A percentile compares a stretch with the other conserved stretches of the same genome.
Conservation (phyloP, 169 alveolate genomes). For the Cystoisospora suis region DNA sequence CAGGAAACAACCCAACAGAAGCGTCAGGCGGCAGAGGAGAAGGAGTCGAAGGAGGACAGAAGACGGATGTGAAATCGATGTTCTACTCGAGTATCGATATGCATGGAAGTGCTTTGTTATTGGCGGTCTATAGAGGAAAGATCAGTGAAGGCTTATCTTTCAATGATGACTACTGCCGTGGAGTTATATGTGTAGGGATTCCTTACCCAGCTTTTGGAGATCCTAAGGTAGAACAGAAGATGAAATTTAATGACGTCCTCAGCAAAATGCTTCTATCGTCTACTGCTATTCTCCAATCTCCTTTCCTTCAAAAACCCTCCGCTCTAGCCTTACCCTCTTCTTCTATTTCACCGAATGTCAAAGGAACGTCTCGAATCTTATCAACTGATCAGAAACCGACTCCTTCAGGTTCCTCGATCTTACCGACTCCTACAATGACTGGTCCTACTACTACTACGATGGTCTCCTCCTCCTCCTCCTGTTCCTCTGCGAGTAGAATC, state of each 20-base stretch:
- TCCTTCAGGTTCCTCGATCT: too few relatives aligned
- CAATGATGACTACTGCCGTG: conserved; percentile 90
- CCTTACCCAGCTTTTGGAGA: conserved; percentile 92
- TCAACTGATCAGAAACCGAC: too few relatives aligned
- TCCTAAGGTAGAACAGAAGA: conserved; percentile 65
- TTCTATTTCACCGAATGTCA: too few relatives aligned
- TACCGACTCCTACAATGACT: too few relatives aligned
- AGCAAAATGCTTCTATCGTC: too few relatives aligned
- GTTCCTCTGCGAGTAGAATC: not conserved
- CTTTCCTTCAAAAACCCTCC: too few relatives aligned
- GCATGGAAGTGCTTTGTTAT: conserved; percentile 85
- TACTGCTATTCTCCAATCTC: too few relatives aligned
- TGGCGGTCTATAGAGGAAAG: conserved; percentile 94
- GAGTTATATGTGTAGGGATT: conserved; percentile 90
- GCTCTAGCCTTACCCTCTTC: not conserved
- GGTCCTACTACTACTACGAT: too few relatives aligned
- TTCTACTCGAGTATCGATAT: not conserved
- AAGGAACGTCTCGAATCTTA: too few relatives aligned
- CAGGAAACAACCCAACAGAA: too few relatives aligned
- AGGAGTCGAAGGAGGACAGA: not conserved
- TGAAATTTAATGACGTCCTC: conserved; percentile 30
- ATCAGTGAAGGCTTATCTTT: conserved; percentile 95
- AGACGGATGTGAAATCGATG: not conserved
- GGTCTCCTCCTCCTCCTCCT: not conserved
- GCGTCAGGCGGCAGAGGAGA: too few relatives aligned